Evolutionary conservation across 2,329 filamentous ascomycete genomes (phyloP), one percentile per base, ranked within the genome.

Genomic region (Fusarium sp.): DNA sequence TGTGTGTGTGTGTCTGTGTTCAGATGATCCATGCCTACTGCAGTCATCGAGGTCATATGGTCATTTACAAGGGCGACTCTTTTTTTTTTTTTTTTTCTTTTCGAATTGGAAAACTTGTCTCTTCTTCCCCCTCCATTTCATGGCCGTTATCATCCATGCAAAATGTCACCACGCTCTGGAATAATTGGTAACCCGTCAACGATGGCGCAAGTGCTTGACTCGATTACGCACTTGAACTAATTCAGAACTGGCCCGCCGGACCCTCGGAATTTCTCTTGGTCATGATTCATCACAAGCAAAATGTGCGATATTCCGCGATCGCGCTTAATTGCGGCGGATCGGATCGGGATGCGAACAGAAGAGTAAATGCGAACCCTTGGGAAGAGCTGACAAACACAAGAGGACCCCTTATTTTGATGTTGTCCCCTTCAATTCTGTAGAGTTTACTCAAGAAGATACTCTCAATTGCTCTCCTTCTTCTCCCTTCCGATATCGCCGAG

Each of bases 201-300:
- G 51, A 71, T 71, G 67, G 64, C 69, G 69, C 68, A 71, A 71
- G 11, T 51, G 51, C 63, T 59, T 69, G 62, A 56, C 50, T 46
- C 63, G 49, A 71, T 71, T 69, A 59, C 65, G 68, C 60, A 71
- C 54, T 65, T 50, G 29, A 16, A 23, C 61, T 55, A 36, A 49
- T 60, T 62, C 31, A 40, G 58, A 68, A 58, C 55, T 64, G 56
- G 65, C 36, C 38, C 33, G 16, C 31, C 46, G 56, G 67, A 27
- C 57, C 67, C 50, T 64, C 25, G 42, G 46, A 40, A n/a, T 36
- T 40, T 20, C 3, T 14, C 2, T 16, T 42, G 40, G 40, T 69
- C 36, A 71, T 71, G 69, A 71, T 69, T 71, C 69, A 71, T 71
- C 66, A 71, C 29, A 51, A 14, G 34, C 54, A 14, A 27, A 25